Percentiles rank a stretch among this genome's conserved stretches.
phyloP scores from a whole-genome alignment of 176 grass and related monocot genomes.

The Carex pumila region DNA sequence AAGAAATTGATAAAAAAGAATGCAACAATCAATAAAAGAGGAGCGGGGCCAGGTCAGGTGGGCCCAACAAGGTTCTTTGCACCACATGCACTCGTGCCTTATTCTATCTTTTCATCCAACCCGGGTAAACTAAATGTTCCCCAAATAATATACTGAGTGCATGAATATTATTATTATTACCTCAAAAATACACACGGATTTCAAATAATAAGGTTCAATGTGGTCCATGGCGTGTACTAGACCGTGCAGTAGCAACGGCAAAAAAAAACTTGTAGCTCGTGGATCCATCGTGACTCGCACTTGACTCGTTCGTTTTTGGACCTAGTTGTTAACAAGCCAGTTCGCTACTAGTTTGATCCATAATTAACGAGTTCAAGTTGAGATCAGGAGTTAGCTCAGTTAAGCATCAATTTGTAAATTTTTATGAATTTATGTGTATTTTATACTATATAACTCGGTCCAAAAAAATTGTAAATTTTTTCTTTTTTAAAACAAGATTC shows the following conservation, averaged over 20 bases:
- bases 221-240: not conserved
- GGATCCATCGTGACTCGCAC: too few relatives aligned
- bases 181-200: not conserved
- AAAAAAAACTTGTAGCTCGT: too few relatives aligned
- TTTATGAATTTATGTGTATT: too few relatives aligned
- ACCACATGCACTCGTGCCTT: conserved; percentile 4
- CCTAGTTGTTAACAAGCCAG: too few relatives aligned
- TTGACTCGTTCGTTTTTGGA: too few relatives aligned
- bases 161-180: not conserved
- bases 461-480: too few relatives aligned
- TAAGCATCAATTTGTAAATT: too few relatives aligned
- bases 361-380: too few relatives aligned
- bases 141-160: not conserved
- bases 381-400: too few relatives aligned
- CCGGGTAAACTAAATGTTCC: not conserved
- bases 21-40: not conserved
- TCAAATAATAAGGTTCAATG: not conserved
- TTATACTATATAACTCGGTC: too few relatives aligned
- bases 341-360: too few relatives aligned
- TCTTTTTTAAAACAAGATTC: too few relatives aligned
- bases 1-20: not conserved
- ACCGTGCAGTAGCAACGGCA: not conserved
- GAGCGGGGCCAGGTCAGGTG: not conserved
- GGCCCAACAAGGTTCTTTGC: conserved; percentile 8
- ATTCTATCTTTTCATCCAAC: not conserved